Evolutionary conservation across 2,329 filamentous ascomycete genomes (phyloP).

Genomic region (Aspergillus felis): DNA sequence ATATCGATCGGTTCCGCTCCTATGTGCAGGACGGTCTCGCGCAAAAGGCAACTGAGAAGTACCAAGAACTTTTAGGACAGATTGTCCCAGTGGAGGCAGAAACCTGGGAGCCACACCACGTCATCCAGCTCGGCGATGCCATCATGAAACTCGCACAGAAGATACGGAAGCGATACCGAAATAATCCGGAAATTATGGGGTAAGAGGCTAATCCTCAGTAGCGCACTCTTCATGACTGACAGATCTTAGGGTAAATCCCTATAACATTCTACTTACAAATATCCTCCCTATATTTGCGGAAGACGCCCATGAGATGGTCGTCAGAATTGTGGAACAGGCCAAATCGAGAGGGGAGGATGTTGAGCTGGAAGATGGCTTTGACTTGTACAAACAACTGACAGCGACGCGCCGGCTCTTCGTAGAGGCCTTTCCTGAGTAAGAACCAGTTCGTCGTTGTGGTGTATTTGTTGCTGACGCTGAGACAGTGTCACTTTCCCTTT

Average conservation of each 20-base stretch:
- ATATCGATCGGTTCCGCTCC: constrained; percentile 66
- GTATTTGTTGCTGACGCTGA: constrained; percentile 17
- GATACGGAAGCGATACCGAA: constrained; percentile 88
- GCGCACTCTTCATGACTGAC: constrained; percentile 44
- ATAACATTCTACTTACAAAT: constrained; percentile 72
- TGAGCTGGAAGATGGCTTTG: constrained; percentile 86
- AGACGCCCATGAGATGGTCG: constrained; percentile 80
- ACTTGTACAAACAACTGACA: constrained; percentile 83
- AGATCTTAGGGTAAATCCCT: constrained; percentile 49
- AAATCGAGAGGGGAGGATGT: constrained; percentile 69
- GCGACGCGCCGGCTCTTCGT: constrained; percentile 78
- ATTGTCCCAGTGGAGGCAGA: constrained; percentile 76
- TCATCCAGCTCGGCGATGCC: constrained; percentile 81
- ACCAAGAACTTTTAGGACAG: constrained; percentile 72
- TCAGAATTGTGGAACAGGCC: constrained; percentile 71
- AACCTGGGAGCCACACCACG: constrained; percentile 85
- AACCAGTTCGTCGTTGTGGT: neutral
- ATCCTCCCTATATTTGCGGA: constrained; percentile 87
- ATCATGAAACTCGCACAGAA: constrained; percentile 82
- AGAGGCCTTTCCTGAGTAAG: constrained; percentile 63
- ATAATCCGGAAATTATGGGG: constrained; percentile 83
- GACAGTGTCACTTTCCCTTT: constrained; percentile 68
- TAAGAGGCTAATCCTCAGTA: constrained; percentile 32
- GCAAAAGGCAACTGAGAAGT: constrained; percentile 72
- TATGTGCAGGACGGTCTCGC: constrained; percentile 70